Conservation (phyloP, 1,284 basidiomycete genomes). For the Ganoderma multipileum region DNA sequence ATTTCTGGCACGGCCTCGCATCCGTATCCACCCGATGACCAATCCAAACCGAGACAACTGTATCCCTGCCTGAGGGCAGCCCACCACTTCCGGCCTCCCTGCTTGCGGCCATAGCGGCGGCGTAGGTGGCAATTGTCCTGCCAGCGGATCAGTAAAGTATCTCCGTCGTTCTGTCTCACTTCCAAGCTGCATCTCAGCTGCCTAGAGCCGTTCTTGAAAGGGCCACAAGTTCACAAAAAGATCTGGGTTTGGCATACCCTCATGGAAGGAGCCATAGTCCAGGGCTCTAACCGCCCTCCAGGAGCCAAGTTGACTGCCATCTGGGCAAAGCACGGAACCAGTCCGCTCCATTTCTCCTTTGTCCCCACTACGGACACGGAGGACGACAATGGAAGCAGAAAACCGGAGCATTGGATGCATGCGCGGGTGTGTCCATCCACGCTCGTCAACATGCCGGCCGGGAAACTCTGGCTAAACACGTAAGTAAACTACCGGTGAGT, state of each 20-base stretch:
- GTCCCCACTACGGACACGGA: background rate
- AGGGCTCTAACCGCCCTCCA: constrained; percentile 13
- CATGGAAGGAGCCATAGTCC: background rate
- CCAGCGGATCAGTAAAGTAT: constrained; percentile 9
- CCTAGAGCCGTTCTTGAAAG: constrained; percentile 10
- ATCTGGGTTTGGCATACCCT: constrained; percentile 16
- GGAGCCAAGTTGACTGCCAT: constrained; percentile 12
- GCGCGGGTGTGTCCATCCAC: constrained; percentile 7
- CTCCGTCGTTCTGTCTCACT: constrained; percentile 12
- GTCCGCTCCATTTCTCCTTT: background rate
- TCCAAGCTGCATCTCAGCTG: constrained; percentile 8
- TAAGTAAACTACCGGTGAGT: constrained; percentile 15
- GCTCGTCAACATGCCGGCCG: background rate
- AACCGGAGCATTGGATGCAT: constrained; percentile 20
- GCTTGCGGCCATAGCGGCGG: background rate
- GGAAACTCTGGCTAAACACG: background rate
- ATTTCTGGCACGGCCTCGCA: background rate
- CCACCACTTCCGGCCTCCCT: background rate
- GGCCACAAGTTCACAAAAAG: constrained; percentile 15
- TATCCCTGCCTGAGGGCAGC: background rate
- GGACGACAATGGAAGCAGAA: constrained; percentile 4
- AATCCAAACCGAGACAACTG: background rate
- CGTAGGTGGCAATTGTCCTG: constrained; percentile 6
- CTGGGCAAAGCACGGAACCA: constrained; percentile 15
- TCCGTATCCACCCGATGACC: background rate